Evolutionary conservation across 2,329 filamentous ascomycete genomes (phyloP).

Genomic region (Aspergillus flavus): DNA sequence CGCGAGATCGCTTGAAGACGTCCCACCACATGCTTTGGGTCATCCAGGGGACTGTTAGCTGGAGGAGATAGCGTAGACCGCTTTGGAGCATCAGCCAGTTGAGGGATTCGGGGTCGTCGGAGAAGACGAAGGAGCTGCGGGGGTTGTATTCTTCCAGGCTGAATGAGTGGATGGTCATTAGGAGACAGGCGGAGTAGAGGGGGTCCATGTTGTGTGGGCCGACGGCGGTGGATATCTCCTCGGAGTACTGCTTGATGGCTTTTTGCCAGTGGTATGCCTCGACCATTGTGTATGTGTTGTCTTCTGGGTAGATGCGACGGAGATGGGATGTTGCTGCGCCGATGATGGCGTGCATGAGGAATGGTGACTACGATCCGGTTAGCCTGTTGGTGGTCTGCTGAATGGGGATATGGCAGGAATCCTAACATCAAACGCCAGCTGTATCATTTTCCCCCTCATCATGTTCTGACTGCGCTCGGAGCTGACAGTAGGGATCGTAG

Average conservation of each 20-base stretch:
- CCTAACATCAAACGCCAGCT: constrained; percentile 34
- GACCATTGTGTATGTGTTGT: constrained; percentile 28
- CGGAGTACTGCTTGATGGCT: constrained; percentile 38
- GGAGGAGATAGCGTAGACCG: constrained; percentile 36
- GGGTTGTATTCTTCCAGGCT: constrained; percentile 33
- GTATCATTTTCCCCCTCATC: constrained; percentile 29
- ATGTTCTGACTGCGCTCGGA: constrained; percentile 17
- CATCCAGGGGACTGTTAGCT: constrained; percentile 28
- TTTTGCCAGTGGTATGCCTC: constrained; percentile 43
- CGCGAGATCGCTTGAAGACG: constrained; percentile 32
- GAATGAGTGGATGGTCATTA: constrained; percentile 41
- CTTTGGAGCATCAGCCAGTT: constrained; percentile 42
- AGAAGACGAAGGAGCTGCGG: constrained; percentile 39
- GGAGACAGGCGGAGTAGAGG: constrained; percentile 41
- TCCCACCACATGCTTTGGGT: constrained; percentile 39
- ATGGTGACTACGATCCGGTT: constrained; percentile 31
- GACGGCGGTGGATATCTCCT: constrained; percentile 31
- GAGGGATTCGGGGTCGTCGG: constrained; percentile 31
- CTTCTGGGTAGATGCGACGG: constrained; percentile 28
- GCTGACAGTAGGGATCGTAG: constrained; percentile 18
- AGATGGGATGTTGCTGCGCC: constrained; percentile 36
- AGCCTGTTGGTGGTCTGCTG: neutral
- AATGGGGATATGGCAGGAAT: neutral
- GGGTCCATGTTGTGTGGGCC: constrained; percentile 40
- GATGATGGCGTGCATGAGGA: constrained; percentile 42